A percentile compares a stretch with the other conserved stretches of the same genome.
Conservation (phyloP, 768 basidiomycete species). For the Lactifluus subvellereus region DNA sequence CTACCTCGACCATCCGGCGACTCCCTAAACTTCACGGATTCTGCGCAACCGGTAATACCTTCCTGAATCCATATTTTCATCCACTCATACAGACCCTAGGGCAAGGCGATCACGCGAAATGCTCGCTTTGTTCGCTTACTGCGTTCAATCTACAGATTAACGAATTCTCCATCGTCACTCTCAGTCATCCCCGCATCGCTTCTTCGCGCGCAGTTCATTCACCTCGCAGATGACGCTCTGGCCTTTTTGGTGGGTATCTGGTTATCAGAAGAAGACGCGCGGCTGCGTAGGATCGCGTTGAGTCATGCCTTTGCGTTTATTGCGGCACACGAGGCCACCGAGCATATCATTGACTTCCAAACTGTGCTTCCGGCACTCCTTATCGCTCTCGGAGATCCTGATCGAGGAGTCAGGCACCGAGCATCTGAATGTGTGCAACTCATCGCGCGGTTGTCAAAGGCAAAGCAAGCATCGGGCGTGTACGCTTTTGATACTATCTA, state of each 20-base stretch:
- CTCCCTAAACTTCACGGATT: constrained; percentile 47
- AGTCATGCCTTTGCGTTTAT: constrained; percentile 77
- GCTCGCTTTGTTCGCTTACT: constrained; percentile 53
- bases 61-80: not conserved
- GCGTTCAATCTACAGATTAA: constrained; percentile 58
- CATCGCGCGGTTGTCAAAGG: constrained; percentile 37
- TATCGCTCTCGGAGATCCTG: constrained; percentile 48
- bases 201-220: constrained; percentile 59
- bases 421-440: constrained; percentile 53
- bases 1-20: constrained; percentile 41
- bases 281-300: constrained; percentile 52
- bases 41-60: constrained; percentile 10
- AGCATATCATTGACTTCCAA: constrained; percentile 68
- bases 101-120: constrained; percentile 24
- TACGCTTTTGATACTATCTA: constrained; percentile 75
- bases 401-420: constrained; percentile 40
- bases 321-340: constrained; percentile 54
- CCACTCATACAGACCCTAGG: not conserved
- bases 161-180: constrained; percentile 48
- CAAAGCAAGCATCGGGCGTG: constrained; percentile 45
- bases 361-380: constrained; percentile 67
- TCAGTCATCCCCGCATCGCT: constrained; percentile 50
- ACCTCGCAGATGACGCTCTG: constrained; percentile 62
- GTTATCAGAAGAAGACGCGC: constrained; percentile 30
- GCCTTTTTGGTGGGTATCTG: constrained; percentile 78